Percentiles rank a stretch among this genome's conserved stretches.
Conservation (phyloP, 2,329 filamentous ascomycete genomes). For the Ascosphaera aggregata region DNA sequence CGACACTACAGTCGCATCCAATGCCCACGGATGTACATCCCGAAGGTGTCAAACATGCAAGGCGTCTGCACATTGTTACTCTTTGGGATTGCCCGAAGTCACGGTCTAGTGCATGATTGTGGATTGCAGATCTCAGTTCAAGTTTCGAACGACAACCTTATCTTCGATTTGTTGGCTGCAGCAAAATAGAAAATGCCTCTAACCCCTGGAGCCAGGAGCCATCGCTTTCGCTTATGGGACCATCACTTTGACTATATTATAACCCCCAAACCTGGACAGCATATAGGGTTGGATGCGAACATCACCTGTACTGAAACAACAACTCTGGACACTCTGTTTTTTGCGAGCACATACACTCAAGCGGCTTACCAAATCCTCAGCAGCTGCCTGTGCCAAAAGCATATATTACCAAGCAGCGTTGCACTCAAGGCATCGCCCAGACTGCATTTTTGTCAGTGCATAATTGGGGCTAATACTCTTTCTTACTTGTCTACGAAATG, state of each 20-base stretch:
- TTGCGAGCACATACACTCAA: no score
- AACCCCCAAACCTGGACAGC: neutral
- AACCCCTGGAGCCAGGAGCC: neutral
- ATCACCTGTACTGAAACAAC: no score
- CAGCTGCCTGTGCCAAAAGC: neutral
- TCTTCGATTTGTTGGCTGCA: neutral
- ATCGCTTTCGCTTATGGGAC: neutral
- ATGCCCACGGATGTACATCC: neutral
- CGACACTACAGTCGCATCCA: neutral
- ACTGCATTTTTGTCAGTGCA: neutral
- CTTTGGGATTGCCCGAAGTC: neutral
- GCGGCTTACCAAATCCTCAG: neutral
- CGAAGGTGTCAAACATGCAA: neutral
- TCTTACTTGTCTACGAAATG: neutral
- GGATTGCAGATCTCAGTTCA: neutral
- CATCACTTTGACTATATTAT: no score
- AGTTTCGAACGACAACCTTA: neutral
- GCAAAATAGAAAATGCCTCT: neutral
- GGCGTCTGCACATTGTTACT: neutral
- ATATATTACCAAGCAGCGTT: neutral
- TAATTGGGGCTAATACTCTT: neutral
- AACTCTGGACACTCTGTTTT: neutral
- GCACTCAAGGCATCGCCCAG: neutral
- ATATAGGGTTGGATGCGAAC: neutral
- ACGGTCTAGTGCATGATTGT: neutral